Base-by-base conservation (phyloP, 2,329 filamentous ascomycete species). In the Fusarium paranaense region DNA sequence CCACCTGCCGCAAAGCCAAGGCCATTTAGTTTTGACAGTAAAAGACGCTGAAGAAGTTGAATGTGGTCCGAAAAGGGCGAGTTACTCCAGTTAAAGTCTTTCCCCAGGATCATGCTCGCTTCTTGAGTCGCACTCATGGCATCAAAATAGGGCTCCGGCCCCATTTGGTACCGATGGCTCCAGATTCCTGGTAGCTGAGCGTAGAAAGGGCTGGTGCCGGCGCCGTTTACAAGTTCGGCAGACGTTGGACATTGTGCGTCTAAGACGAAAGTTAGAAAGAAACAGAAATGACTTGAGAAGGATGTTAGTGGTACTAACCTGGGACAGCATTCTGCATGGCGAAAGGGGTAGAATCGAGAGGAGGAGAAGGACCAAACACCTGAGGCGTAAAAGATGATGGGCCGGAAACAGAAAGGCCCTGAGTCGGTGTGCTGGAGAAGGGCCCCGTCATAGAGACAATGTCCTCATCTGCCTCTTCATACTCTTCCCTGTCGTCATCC, bases 11-110 rank as follows among this genome's bases (percentile, higher is more conserved):
- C 56, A 9, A 76, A 66, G 0, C 72, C 76, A 10, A 74, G 69
- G 2, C 58, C 70, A 0, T 70, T 69, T 0, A 81, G 45, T 27
- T 81, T 81, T 8, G 61, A 67, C 32, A 78, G 78, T 0, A 81
- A 16, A 3, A 81, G 71, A 1, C 71, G 64, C 8, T 80, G 78
- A 0, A 81, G 72, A 0, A 81, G 22, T 3, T 78, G 68, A 2
- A 81, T 81, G 1, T 81, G 80, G 16, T 81, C 80, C 0, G 80
- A 81, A 50, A 81, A 81, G 0, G 80, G 79, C 0, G 80, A 81
- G 13, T 81, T 81, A 0, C 78, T 79, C 2, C 76, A 60, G 0
- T 70, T 58, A 59, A 78, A 81, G 14, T 79, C 68, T 10, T 78
- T 80, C 0, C 79, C 74, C 0, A 75, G n/a, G 0, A 75, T 68